Evolutionary conservation across 108 stramenopile species (phyloP).

Genomic region (Parmales sp.): DNA sequence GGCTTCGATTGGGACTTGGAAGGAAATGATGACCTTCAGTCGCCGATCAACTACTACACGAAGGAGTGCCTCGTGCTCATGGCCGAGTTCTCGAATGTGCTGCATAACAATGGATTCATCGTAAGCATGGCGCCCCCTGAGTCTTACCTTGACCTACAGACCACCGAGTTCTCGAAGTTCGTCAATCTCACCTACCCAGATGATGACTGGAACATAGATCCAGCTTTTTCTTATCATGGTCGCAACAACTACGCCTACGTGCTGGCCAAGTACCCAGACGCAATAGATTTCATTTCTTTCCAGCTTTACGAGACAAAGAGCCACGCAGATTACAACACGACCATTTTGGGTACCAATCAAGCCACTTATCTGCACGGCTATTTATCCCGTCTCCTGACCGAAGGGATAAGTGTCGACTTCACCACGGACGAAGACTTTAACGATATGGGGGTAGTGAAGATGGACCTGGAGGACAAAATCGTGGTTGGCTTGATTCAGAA

Average conservation of each 20-base stretch:
- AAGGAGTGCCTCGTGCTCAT: slow-evolving; percentile 1
- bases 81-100: background rate
- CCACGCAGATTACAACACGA: slow-evolving; percentile 35
- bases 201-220: slow-evolving; percentile 31
- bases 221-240: slow-evolving; percentile 52
- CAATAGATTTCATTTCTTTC: slow-evolving; percentile 61
- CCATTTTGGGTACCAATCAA: background rate
- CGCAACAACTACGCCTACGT: slow-evolving; percentile 64
- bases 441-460: background rate
- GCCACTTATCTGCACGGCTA: background rate
- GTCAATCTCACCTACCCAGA: slow-evolving; percentile 41
- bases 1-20: slow-evolving; percentile 22
- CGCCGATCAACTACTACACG: background rate
- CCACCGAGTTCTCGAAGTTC: slow-evolving; percentile 16
- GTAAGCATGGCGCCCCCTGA: slow-evolving; percentile 73
- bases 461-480: background rate
- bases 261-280: slow-evolving; percentile 49
- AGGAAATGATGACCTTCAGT: slow-evolving; percentile 10
- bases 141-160: slow-evolving; percentile 58
- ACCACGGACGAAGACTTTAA: slow-evolving; percentile 1
- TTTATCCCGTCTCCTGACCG: background rate
- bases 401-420: background rate
- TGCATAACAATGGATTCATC: slow-evolving; percentile 38
- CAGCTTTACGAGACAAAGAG: slow-evolving; percentile 77
- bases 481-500: background rate